Base-by-base conservation (phyloP, 352 stramenopile species). In the Phytophthora pseudosyringae region DNA sequence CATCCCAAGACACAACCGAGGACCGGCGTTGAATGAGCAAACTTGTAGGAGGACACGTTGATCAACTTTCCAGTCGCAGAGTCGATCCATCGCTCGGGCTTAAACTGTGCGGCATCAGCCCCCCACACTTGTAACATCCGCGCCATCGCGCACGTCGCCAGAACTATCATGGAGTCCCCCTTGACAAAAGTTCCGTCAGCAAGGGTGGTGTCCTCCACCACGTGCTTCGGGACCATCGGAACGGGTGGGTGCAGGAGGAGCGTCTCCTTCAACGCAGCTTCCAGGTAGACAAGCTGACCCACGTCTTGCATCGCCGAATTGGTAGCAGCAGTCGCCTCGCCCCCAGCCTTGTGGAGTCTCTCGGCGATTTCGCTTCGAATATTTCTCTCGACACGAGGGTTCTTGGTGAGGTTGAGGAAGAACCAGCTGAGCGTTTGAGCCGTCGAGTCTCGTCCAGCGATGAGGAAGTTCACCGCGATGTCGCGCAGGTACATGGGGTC, bases 381-480 rank as follows among this genome's bases (percentile, higher is more conserved):
- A 8, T 71, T 73, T 10, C 31, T 8, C 31, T 80, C 61, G 0
- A 90, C 82, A 0, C 70, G 53, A 7, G 81, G 83, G 39, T 92
- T 66, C 28, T 73, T 53, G 2, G 45, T 60, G 6, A 96, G 51
- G 32, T 73, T 71, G 36, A 77, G 72, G 45, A 94, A 86, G 59
- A 93, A 78, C 88, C 88, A 96, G 10, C 65, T 75, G 1, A 96
- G 60, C 7, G 83, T 69, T 32, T 88, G 83, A 12, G 88, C 85
- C 0, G 84, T 94, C 0, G 88, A 90, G 66, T 96, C 88, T 2
- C 86, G 75, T 1, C 87, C 88, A 43, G 85, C 87, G 36, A 95
- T 74, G 31, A 96, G 52, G 67, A 95, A 90, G 44, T 81, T 93
- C n/a, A 96, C 67, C 26, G 90, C 81, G 18, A 96, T 79, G 64